These are phyloP conservation scores for Barnettozyma botsteinii DNA, from an alignment of 805 yeast genomes.

Conservation along the genomic window DNA sequence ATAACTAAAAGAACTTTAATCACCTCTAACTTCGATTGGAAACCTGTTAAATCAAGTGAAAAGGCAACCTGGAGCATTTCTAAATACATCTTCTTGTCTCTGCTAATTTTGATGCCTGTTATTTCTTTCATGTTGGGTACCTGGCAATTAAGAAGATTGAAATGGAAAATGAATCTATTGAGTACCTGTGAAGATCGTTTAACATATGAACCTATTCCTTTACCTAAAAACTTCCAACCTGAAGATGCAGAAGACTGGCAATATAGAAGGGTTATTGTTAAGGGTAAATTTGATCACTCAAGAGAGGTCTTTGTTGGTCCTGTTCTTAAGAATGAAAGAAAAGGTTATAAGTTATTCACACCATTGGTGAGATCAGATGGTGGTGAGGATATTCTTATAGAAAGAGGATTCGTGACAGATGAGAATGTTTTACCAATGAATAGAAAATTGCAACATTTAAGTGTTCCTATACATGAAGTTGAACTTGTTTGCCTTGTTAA, in stretches of 20 bases:
- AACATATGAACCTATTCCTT: slow-evolving; percentile 61
- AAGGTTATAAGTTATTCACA: slow-evolving; percentile 75
- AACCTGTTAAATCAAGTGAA: slow-evolving; percentile 54
- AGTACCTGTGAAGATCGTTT: slow-evolving; percentile 79
- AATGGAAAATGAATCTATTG: slow-evolving; percentile 84
- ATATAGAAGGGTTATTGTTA: slow-evolving; percentile 69
- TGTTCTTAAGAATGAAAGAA: slow-evolving; percentile 59
- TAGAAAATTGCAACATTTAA: slow-evolving; percentile 58
- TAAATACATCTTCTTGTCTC: slow-evolving; percentile 30
- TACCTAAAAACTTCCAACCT: slow-evolving; percentile 64
- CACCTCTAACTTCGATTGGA: slow-evolving; percentile 80
- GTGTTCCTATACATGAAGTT: slow-evolving; percentile 59
- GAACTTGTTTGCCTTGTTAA: slow-evolving; percentile 71
- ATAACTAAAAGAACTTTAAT: slow-evolving; percentile 31
- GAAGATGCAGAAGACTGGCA: slow-evolving; percentile 69
- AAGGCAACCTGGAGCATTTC: slow-evolving; percentile 27
- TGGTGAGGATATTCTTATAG: slow-evolving; percentile 72
- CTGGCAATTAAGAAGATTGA: slow-evolving; percentile 84
- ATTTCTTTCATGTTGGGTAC: slow-evolving; percentile 81
- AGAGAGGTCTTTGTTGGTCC: slow-evolving; percentile 94
- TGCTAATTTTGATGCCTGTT: slow-evolving; percentile 70
- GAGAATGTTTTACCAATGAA: slow-evolving; percentile 53
- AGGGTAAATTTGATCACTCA: slow-evolving; percentile 75
- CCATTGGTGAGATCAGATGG: slow-evolving; percentile 75
- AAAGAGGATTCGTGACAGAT: slow-evolving; percentile 88